A percentile compares a stretch with the other conserved stretches of the same genome.
Evolutionary conservation across 2,329 filamentous ascomycete species (phyloP).

Genomic region (Colletotrichum higginsianum): DNA sequence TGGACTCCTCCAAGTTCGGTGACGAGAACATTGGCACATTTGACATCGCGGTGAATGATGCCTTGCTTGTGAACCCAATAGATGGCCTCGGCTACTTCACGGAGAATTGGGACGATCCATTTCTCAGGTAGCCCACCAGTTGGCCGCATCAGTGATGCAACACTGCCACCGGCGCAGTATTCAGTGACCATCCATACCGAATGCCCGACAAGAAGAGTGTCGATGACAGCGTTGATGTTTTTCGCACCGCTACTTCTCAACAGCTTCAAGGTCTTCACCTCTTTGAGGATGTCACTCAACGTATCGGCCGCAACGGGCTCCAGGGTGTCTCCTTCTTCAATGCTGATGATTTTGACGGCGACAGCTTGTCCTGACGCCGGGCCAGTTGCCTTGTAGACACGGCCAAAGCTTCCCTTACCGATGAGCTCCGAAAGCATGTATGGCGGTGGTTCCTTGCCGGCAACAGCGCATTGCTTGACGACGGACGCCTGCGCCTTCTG

Average conservation of each 20-base stretch:
- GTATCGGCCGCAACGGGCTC: slow-evolving; percentile 77
- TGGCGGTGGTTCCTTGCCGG: slow-evolving; percentile 72
- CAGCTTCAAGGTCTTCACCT: slow-evolving; percentile 78
- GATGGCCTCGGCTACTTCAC: slow-evolving; percentile 77
- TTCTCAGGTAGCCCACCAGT: slow-evolving; percentile 78
- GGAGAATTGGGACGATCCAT: slow-evolving; percentile 77
- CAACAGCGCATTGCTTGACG: slow-evolving; percentile 72
- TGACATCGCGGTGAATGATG: slow-evolving; percentile 80
- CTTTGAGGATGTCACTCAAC: slow-evolving; percentile 78
- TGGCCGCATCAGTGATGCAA: slow-evolving; percentile 80
- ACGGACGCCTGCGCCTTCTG: slow-evolving; percentile 78
- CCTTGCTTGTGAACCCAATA: slow-evolving; percentile 78
- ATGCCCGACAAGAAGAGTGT: slow-evolving; percentile 82
- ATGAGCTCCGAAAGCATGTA: slow-evolving; percentile 82
- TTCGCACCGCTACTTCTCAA: slow-evolving; percentile 81
- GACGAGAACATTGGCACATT: slow-evolving; percentile 85
- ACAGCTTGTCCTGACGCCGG: slow-evolving; percentile 65
- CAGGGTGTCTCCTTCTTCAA: slow-evolving; percentile 81
- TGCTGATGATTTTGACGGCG: slow-evolving; percentile 88
- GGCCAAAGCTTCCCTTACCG: slow-evolving; percentile 81
- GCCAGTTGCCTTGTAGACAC: slow-evolving; percentile 76
- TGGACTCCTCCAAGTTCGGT: slow-evolving; percentile 84
- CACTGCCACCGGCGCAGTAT: slow-evolving; percentile 87
- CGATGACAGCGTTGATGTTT: slow-evolving; percentile 87
- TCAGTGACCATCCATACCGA: slow-evolving; percentile 92